Base-by-base conservation (phyloP, 805 yeast species). In the Lachancea cidri region DNA sequence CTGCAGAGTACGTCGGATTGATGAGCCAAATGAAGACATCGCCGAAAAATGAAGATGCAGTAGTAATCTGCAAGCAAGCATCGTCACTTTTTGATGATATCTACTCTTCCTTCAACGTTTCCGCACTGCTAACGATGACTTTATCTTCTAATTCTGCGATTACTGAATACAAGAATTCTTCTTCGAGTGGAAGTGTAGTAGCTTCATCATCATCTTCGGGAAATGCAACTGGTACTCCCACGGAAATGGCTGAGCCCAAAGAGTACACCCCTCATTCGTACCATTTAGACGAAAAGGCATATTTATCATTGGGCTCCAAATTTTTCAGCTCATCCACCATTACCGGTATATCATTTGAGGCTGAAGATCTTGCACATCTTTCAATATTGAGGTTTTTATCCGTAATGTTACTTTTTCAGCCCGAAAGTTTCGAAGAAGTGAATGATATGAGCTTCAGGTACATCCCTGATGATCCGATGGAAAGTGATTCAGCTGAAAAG, bases 1-100 rank as follows among this genome's bases (percentile, higher is more conserved):
- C 81, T 0, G 40, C 49, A 4, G 79, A 77, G 38, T 76, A 65
- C 44, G 38, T 68, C 14, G 56, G 54, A 18, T 48, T 54, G 2
- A 30, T 35, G 7, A 35, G 22, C 15, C 43, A 35, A 4, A 27
- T 42, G 3, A 19, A 13, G 5, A 24, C 34, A 6, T 39, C 36
- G 11, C 20, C 42, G n/a, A 33, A 47, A 5, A 43, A 47, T 27
- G 44, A 41, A 17, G 41, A 43, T 36, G 36, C 40, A 3, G 38
- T 36, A 15, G 36, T 22, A 11, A 33, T 50, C 4, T 45, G 48
- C 36, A 54, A 47, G n/a, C 35, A 35, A 29, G 50, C 52, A 2
- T 41, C 35, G 33, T 50, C 24, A 30, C 56, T 57, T 14, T 58
- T 58, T 44, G 57, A 57, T 15, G 58, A 55, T 11, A 43, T 56